Percentiles rank a stretch among this genome's conserved stretches.
Conservation (phyloP, 495 filamentous ascomycete genomes). For the Podospora pseudopauciseta region DNA sequence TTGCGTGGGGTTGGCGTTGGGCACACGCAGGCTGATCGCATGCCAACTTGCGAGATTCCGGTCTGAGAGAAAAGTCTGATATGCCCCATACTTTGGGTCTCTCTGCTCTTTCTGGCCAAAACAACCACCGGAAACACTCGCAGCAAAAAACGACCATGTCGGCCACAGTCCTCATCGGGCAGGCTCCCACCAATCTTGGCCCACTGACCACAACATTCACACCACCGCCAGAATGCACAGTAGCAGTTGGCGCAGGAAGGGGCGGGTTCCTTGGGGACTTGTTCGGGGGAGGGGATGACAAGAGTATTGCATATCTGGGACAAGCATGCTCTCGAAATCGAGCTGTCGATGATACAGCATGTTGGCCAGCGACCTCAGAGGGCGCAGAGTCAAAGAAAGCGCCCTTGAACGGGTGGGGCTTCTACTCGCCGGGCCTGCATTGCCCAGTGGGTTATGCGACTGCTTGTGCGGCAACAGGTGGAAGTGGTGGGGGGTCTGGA, state of each 20-base stretch:
- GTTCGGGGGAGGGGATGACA: conserved; percentile 10
- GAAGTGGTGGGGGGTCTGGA: conserved; percentile 18
- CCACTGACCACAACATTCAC: conserved; percentile 38
- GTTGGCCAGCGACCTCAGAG: conserved; percentile 31
- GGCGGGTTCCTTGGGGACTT: conserved; percentile 19
- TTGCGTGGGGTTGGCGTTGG: background rate
- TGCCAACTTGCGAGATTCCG: background rate
- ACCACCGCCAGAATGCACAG: conserved; percentile 31
- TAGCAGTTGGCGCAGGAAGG: conserved; percentile 24
- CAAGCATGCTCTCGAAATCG: conserved; percentile 21
- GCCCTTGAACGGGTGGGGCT: conserved; percentile 31
- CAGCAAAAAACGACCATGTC: conserved; percentile 17
- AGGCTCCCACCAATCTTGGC: conserved; percentile 33
- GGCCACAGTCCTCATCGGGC: conserved; percentile 20
- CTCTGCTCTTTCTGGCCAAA: background rate
- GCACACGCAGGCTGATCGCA: background rate
- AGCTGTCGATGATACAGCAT: conserved; percentile 25
- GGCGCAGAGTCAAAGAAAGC: conserved; percentile 20
- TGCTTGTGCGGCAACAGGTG: conserved; percentile 35
- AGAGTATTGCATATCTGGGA: conserved; percentile 23
- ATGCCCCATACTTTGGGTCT: background rate
- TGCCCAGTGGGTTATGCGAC: conserved; percentile 35
- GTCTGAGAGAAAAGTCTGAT: background rate
- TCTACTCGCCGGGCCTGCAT: conserved; percentile 34
- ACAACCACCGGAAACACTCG: background rate